A percentile compares a stretch with the other conserved stretches of the same genome.
phyloP scores from a whole-genome alignment of 1,284 basidiomycete species.

The Ceratobasidium sp. region DNA sequence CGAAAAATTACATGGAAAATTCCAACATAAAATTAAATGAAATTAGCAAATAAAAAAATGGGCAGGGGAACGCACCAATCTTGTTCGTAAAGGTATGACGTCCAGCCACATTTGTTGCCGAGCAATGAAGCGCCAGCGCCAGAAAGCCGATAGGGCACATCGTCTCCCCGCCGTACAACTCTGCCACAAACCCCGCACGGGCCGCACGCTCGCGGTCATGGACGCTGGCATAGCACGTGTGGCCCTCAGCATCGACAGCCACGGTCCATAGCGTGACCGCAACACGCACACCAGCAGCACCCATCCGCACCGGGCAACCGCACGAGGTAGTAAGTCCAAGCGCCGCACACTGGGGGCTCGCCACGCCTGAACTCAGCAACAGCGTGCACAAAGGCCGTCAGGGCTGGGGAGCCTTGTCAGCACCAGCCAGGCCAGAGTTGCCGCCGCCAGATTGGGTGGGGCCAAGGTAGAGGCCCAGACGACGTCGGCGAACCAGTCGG shows the following conservation, averaged over 20 bases:
- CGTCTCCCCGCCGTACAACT: slow-evolving; percentile 23
- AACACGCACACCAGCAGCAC: background rate
- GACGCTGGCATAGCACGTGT: slow-evolving; percentile 25
- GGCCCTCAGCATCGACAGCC: slow-evolving; percentile 19
- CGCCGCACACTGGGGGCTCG: slow-evolving; percentile 39
- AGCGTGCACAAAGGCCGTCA: slow-evolving; percentile 36
- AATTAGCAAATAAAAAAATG: slow-evolving; percentile 10
- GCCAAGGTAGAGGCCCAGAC: slow-evolving; percentile 37
- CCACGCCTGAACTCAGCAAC: slow-evolving; percentile 30
- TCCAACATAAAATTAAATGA: too few relatives aligned
- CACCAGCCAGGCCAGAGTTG: slow-evolving; percentile 22
- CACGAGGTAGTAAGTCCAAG: slow-evolving; percentile 39
- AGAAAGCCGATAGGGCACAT: slow-evolving; percentile 51
- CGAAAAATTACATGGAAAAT: too few relatives aligned
- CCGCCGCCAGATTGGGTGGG: slow-evolving; percentile 15
- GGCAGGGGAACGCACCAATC: slow-evolving; percentile 48
- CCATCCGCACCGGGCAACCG: slow-evolving; percentile 31
- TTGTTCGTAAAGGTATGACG: slow-evolving; percentile 90
- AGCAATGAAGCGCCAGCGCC: slow-evolving; percentile 85
- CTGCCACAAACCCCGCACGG: slow-evolving; percentile 28
- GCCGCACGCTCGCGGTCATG: slow-evolving; percentile 27
- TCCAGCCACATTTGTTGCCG: slow-evolving; percentile 92
- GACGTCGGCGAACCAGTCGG: slow-evolving; percentile 40
- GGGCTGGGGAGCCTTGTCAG: slow-evolving; percentile 32
- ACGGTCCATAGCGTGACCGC: slow-evolving; percentile 13